These are phyloP conservation scores for Taphrina communis DNA, from an alignment of 1,139 yeast species.

Conservation along the genomic window DNA sequence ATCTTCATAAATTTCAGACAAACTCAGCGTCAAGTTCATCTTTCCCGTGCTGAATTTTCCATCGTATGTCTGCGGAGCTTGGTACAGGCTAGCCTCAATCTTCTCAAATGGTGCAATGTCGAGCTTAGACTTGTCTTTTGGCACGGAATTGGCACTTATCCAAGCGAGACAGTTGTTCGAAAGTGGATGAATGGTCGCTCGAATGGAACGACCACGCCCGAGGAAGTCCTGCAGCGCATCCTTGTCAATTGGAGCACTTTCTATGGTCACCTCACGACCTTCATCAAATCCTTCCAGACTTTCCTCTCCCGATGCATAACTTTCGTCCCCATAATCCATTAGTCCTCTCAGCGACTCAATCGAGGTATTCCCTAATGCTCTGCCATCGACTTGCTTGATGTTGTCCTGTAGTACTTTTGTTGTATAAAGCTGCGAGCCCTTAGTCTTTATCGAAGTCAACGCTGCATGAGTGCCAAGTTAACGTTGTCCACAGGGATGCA, in stretches of 20 bases:
- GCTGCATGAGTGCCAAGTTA: no score
- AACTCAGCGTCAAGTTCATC: conserved; percentile 20
- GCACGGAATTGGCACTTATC: conserved; percentile 50
- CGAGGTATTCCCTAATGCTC: neutral
- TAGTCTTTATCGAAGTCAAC: no score
- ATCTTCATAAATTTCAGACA: conserved; percentile 15
- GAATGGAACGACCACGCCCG: conserved; percentile 52
- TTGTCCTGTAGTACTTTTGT: no score
- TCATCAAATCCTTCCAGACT: conserved; percentile 1
- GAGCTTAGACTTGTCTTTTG: conserved; percentile 35
- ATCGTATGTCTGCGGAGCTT: conserved; percentile 51
- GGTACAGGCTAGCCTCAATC: conserved; percentile 53
- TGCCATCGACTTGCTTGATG: neutral
- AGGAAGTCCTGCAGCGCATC: conserved; percentile 50
- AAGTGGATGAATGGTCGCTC: conserved; percentile 55
- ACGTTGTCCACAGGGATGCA: conserved; percentile 1
- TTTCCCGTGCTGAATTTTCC: conserved; percentile 53
- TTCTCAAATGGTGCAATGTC: conserved; percentile 47
- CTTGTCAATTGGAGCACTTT: conserved; percentile 48
- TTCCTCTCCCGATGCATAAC: conserved; percentile 16
- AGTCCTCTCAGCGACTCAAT: neutral
- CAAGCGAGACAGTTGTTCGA: conserved; percentile 54
- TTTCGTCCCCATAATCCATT: conserved; percentile 29
- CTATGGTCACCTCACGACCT: conserved; percentile 19
- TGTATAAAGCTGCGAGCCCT: no score